Evolutionary conservation across 2,329 filamentous ascomycete species (phyloP).

Genomic region (Verticillium nonalfalfae): DNA sequence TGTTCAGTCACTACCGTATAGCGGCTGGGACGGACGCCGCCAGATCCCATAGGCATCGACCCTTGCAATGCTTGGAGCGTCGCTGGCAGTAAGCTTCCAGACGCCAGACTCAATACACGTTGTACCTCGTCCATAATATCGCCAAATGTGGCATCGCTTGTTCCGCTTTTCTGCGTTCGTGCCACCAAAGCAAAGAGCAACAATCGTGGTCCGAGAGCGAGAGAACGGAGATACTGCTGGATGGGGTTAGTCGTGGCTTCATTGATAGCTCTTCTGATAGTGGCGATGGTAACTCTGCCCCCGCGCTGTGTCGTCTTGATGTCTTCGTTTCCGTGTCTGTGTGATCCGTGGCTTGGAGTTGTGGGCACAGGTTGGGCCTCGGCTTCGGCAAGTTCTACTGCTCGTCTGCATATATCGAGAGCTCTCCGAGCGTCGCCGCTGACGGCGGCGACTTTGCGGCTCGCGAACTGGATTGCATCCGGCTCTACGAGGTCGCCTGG

Average conservation of each 20-base stretch:
- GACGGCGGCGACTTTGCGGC: constrained; percentile 92
- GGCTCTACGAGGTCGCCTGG: constrained; percentile 84
- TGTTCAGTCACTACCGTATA: constrained; percentile 3
- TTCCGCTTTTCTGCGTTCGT: constrained; percentile 72
- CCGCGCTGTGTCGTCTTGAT: constrained; percentile 5
- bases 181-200: constrained; percentile 78
- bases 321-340: constrained; percentile 9
- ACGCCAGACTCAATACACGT: constrained; percentile 45
- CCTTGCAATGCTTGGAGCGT: neutral
- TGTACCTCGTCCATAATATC: constrained; percentile 86
- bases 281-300: constrained; percentile 76
- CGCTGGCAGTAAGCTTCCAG: neutral
- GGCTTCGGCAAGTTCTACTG: constrained; percentile 88
- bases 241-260: constrained; percentile 91
- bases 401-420: constrained; percentile 89
- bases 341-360: constrained; percentile 54
- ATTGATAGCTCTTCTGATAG: constrained; percentile 88
- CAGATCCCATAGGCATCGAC: neutral
- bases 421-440: constrained; percentile 89
- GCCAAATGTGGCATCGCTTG: constrained; percentile 81
- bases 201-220: constrained; percentile 78
- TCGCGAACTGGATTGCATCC: constrained; percentile 93
- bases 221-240: constrained; percentile 77
- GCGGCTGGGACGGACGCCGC: constrained; percentile 6
- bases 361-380: constrained; percentile 45